These are phyloP conservation scores for Puccinia hordei DNA, from an alignment of 1,284 basidiomycete genomes.

Conservation along the genomic window DNA sequence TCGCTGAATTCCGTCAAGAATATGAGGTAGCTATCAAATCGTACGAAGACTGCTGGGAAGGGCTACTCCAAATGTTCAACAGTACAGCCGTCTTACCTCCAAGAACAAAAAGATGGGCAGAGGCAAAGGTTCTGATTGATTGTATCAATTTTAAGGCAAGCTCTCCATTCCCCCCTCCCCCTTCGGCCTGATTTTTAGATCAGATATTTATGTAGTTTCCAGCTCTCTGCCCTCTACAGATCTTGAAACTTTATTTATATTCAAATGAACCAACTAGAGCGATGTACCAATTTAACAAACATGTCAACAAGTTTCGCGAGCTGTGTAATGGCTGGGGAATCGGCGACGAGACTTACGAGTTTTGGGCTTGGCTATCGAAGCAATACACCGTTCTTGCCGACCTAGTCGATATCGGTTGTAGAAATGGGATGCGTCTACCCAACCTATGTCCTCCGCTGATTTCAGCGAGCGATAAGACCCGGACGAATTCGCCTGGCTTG, in stretches of 20 bases:
- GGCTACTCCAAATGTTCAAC: conserved; percentile 79
- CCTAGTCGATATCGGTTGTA: conserved; percentile 76
- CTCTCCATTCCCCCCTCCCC: background rate
- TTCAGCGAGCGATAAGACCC: conserved; percentile 25
- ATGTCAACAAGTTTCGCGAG: conserved; percentile 81
- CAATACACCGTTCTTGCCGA: conserved; percentile 89
- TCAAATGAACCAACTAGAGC: conserved; percentile 77
- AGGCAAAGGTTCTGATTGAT: conserved; percentile 93
- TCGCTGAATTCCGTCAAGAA: conserved; percentile 89
- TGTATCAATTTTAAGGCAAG: conserved; percentile 80
- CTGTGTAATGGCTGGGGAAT: conserved; percentile 92
- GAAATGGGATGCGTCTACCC: conserved; percentile 65
- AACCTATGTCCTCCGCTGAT: conserved; percentile 66
- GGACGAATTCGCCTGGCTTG: conserved; percentile 55
- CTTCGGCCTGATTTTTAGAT: background rate
- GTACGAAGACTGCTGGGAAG: conserved; percentile 85
- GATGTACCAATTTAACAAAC: conserved; percentile 76
- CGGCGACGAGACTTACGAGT: conserved; percentile 94
- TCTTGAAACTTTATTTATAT: conserved; percentile 84
- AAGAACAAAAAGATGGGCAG: conserved; percentile 94
- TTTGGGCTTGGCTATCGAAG: conserved; percentile 91
- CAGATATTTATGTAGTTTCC: conserved; percentile 8
- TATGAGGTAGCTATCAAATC: conserved; percentile 83
- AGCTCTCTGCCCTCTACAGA: conserved; percentile 62
- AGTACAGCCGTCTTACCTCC: conserved; percentile 82